phyloP scores from a whole-genome alignment of 768 basidiomycete genomes.

The Boletus vinaceobasis region DNA sequence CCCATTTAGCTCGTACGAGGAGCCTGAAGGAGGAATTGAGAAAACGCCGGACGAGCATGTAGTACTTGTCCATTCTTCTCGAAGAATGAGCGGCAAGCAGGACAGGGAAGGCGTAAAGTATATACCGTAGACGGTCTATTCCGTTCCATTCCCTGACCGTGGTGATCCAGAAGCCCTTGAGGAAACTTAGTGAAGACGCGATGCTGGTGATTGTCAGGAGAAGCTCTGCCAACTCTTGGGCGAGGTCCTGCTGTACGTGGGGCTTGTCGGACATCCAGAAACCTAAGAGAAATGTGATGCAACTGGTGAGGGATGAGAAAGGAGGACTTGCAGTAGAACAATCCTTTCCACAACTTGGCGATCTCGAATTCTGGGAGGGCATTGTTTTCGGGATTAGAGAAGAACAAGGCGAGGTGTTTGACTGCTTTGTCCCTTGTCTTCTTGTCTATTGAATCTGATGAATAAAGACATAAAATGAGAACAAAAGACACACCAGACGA shows the following conservation, averaged over 20 bases:
- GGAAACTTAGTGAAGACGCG: slow-evolving; percentile 64
- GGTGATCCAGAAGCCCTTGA: slow-evolving; percentile 88
- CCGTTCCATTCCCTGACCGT: slow-evolving; percentile 92
- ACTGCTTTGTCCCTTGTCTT: slow-evolving; percentile 89
- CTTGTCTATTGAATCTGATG: slow-evolving; percentile 58
- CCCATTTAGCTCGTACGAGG: slow-evolving; percentile 71
- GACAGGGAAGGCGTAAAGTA: not conserved
- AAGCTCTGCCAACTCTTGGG: slow-evolving; percentile 79
- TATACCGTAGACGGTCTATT: slow-evolving; percentile 85
- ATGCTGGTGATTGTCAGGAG: slow-evolving; percentile 62
- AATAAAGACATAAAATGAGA: not conserved
- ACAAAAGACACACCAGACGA: slow-evolving; percentile 66
- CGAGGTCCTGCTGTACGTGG: slow-evolving; percentile 89
- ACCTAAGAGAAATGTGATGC: slow-evolving; percentile 44
- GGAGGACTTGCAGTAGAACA: slow-evolving; percentile 81
- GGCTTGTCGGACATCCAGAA: slow-evolving; percentile 99
- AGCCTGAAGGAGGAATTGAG: slow-evolving; percentile 83
- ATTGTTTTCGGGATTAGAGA: slow-evolving; percentile 62
- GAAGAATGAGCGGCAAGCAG: not conserved
- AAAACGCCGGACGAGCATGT: slow-evolving; percentile 89
- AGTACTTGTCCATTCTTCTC: slow-evolving; percentile 91
- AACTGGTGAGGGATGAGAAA: not conserved
- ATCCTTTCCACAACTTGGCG: slow-evolving; percentile 94
- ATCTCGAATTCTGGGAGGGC: slow-evolving; percentile 70
- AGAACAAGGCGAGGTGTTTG: slow-evolving; percentile 70